phyloP scores from a whole-genome alignment of 2,329 filamentous ascomycete genomes.

The Aureobasidium namibiae region DNA sequence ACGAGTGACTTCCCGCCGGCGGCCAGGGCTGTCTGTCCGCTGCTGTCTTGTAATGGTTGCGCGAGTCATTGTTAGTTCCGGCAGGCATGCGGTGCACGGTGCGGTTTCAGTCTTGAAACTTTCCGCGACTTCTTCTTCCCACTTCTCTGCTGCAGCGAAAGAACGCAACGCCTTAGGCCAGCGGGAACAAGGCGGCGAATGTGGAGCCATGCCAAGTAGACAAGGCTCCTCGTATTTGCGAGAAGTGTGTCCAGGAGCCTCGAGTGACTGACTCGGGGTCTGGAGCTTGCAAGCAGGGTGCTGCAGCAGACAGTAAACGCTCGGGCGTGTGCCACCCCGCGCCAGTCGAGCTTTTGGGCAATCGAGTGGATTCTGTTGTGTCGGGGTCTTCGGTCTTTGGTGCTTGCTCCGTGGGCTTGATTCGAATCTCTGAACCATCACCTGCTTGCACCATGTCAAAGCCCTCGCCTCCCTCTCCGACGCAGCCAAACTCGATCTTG shows the following conservation, averaged over 20 bases:
- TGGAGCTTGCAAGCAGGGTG: neutral
- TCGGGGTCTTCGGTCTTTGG: neutral
- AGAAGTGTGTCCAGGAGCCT: no score
- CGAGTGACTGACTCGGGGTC: neutral
- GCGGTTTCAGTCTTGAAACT: neutral
- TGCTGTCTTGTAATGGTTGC: no score
- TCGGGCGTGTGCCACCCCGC: neutral
- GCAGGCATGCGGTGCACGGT: neutral
- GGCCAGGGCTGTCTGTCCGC: neutral
- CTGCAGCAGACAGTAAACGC: neutral
- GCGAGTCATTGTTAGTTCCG: conserved; percentile 5
- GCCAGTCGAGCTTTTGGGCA: neutral
- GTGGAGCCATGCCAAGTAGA: neutral
- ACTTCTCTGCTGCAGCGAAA: neutral
- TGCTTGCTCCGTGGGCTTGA: neutral
- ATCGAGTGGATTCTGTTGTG: neutral
- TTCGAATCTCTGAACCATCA: neutral
- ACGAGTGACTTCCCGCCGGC: neutral
- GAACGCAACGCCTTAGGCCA: neutral
- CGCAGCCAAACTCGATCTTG: neutral
- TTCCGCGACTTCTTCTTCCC: neutral
- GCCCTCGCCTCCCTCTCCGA: neutral
- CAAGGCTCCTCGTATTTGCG: neutral
- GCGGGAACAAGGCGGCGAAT: neutral
- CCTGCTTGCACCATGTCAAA: conserved; percentile 1